Base-by-base conservation (phyloP, 768 basidiomycete species). In the Collybia nuda region DNA sequence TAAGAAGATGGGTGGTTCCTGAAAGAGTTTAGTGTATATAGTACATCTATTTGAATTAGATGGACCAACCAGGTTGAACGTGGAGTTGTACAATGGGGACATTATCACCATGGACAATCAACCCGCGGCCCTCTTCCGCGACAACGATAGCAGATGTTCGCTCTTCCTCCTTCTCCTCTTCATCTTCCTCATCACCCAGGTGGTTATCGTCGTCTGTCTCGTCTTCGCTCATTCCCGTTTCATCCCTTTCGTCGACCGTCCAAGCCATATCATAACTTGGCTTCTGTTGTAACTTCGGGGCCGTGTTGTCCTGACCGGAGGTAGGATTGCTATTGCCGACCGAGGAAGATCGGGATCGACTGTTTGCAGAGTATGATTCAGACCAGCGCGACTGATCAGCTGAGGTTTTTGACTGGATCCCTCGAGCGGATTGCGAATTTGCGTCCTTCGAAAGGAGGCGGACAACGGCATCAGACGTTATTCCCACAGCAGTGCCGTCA, bases 1-100 rank as follows among this genome's bases (percentile, higher is more conserved):
- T 81, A 24, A 98, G 78, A 42, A 99, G 79, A 76, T 99, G 96
- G 0, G 96, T 99, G 17, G 93, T 93, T 15, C 88, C 96, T 98
- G 61, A 40, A 51, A 41, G 43, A 26, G 28, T 29, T 55, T 28
- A 57, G 37, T 38, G 6, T 37, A 55, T 50, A 42, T 18, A 51
- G 39, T 51, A n/a, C 24, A 26, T 26, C n/a, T 15, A 47, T 37
- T 26, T 22, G 40, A 38, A 32, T 48, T 38, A 49, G 48, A 37
- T 3, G 42, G 28, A 67, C 85, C 59, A 63, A 95, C 93, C 94
- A 61, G 85, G 76, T 48, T 82, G 80, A 28, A 88, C 80, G 44
- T 84, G 78, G 15, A 93, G 73, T 47, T 86, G 79, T 5, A 69
- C 65, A 44, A 89, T 73, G 40, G 86, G 77, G 51, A 76, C 65